Base-by-base conservation (phyloP, 305 asterid species). In the Caryopteris hybrid region DNA sequence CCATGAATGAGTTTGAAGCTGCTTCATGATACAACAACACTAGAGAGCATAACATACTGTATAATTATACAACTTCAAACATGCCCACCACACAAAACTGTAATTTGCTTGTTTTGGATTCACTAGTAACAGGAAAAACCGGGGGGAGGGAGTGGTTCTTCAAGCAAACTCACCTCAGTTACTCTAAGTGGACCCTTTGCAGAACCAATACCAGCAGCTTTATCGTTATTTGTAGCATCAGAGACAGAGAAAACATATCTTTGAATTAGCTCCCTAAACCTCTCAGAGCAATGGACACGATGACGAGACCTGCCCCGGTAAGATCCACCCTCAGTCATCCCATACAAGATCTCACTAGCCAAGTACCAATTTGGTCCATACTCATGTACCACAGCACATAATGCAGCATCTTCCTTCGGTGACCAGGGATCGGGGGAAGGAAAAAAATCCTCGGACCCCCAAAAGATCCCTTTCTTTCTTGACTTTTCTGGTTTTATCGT, bases 331-430 rank as follows among this genome's bases (percentile, higher is more conserved):
- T 88, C 81, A 46, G 88, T 74, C 80, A 78, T 75, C 29, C 92
- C 95, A 55, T 86, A 78, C 82, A 95, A 72, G 71, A 85, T 81
- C 31, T 92, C 98, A 89, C 98, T 89, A 45, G 83, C 90, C 79
- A 95, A 78, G 70, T 78, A 76, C 99, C 99, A 95, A 68, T 92
- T 86, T 64, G 92, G 84, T 50, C 99, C 99, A 79, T 92, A 92
- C 82, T 89, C 97, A 52, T 88, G 88, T 62, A 92, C 89, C 70
- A 74, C 64, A 69, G 91, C 95, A 84, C 98, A 95, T 61, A 95
- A 78, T 63, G 80, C 72, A n/a, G 91, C 92, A 72, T 95, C 99
- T 79, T 95, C 99, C 43, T 70, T 86, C 6, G 94, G 87, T 61
- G 89, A 86, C 99, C 99, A 95, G 70, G 17, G 59, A 80, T 87